phyloP scores from a whole-genome alignment of 768 basidiomycete species.

The Hemileccinum impolitum region DNA sequence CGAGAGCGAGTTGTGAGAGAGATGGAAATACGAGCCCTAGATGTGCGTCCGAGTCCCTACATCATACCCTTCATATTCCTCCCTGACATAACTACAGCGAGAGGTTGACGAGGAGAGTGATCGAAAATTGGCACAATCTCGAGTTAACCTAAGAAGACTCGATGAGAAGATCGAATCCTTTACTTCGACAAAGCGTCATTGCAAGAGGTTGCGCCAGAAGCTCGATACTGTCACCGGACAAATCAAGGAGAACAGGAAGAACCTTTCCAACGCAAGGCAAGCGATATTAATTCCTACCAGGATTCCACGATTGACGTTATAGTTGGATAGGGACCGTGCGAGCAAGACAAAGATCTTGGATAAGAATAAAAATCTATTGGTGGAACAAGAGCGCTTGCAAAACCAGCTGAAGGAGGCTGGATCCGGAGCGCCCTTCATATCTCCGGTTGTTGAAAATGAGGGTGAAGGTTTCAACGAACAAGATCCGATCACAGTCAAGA shows the following conservation, averaged over 20 bases:
- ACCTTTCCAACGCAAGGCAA: no score
- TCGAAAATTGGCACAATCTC: background rate
- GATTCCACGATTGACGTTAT: no score
- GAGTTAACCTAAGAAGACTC: background rate
- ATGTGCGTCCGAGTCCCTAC: background rate
- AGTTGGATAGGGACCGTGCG: no score
- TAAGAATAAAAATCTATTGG: no score
- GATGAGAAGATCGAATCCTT: background rate
- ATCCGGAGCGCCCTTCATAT: background rate
- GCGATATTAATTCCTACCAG: no score
- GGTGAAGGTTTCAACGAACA: background rate
- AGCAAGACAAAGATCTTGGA: no score
- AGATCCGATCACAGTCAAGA: background rate
- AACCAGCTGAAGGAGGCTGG: no score
- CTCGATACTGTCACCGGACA: background rate
- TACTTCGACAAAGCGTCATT: background rate
- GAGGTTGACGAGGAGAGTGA: slow-evolving; percentile 7
- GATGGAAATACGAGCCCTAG: slow-evolving; percentile 3
- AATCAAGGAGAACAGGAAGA: no score
- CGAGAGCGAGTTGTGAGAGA: slow-evolving; percentile 1
- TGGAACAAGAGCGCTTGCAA: no score
- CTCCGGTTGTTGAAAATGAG: background rate
- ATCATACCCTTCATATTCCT: no score
- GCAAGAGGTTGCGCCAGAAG: background rate
- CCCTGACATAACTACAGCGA: background rate